phyloP scores from a whole-genome alignment of 306 rosid genomes.

The Argentina anserina region DNA sequence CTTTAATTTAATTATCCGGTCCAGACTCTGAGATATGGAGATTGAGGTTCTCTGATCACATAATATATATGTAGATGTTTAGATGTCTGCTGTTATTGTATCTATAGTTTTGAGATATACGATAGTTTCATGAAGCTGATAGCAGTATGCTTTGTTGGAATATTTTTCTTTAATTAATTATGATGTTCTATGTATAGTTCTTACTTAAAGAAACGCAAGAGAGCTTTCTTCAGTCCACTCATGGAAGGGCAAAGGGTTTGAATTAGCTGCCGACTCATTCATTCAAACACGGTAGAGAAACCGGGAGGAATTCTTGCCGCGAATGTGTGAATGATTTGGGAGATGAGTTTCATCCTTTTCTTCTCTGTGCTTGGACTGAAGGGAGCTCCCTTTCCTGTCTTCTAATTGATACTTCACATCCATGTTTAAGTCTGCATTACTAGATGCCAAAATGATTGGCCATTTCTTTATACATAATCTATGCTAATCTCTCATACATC shows the following conservation, averaged over 20 bases:
- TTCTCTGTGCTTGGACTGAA: constrained; percentile 93
- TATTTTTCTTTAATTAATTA: background rate
- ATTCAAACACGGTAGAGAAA: constrained; percentile 75
- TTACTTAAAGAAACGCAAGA: constrained; percentile 35
- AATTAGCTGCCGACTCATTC: constrained; percentile 95
- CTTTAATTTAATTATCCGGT: background rate
- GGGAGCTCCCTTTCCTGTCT: constrained; percentile 84
- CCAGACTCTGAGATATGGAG: too few species aligned
- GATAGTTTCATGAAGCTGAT: background rate
- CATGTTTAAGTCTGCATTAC: background rate
- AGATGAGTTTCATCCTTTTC: constrained; percentile 64
- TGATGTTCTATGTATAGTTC: background rate
- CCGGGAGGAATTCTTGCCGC: constrained; percentile 34
- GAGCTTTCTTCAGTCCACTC: constrained; percentile 99
- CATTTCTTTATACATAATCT: too few species aligned
- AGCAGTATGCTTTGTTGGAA: background rate
- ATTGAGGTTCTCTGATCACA: background rate
- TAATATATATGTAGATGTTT: too few species aligned
- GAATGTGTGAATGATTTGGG: constrained; percentile 96
- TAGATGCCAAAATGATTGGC: background rate
- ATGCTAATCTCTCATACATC: too few species aligned
- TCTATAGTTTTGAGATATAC: background rate
- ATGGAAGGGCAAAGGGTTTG: constrained; percentile 62
- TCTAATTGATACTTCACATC: background rate
- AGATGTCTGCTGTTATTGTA: too few species aligned